Base-by-base conservation (phyloP, 2,329 filamentous ascomycete species). In the Hypoxylon sp. region DNA sequence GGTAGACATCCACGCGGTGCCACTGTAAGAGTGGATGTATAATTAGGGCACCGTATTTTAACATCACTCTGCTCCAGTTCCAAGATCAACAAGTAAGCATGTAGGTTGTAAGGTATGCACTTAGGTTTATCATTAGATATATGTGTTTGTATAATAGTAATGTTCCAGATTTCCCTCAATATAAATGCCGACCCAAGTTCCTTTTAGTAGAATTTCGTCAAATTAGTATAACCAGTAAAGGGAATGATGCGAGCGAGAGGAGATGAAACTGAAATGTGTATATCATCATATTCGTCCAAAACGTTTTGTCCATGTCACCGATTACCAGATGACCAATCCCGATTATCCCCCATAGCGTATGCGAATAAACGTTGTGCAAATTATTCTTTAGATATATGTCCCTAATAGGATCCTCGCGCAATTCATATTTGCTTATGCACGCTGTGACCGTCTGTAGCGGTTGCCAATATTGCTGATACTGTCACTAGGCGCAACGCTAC, bases 381-480 rank as follows among this genome's bases (percentile, higher is more conserved):
- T 34, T 34, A 46, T 32, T 28, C 21, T 19, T 34, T n/a, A 50
- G 25, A 46, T 21, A 7, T 23, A 25, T 45, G 38, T 46, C 25
- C 25, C 23, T 25, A 45, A 10, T 46, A 28, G 32, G 34, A 56
- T 3, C 10, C 14, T 46, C 28, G 38, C 10, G 14, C 32, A 46
- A 30, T 11, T 10, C 6, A 21, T 19, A n/a, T 7, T 30, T 19
- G 21, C 19, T 63, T 52, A 72, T n/a, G 50, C 63, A 21, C 52
- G 51, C 43, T 67, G 63, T 30, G 70, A 60, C 36, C 70, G 59
- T n/a, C 43, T 61, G 38, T 76, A 77, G 45, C 80, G 78, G 67
- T 75, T 82, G 21, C 86, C 87, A n/a, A 89, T 82, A 70, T 85
- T 87, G 75, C 87, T 89, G 61, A 90, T 88, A 73, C 87, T 90